These are phyloP conservation scores for Pythium sukuiense DNA, from an alignment of 352 stramenopile genomes.

Conservation along the genomic window DNA sequence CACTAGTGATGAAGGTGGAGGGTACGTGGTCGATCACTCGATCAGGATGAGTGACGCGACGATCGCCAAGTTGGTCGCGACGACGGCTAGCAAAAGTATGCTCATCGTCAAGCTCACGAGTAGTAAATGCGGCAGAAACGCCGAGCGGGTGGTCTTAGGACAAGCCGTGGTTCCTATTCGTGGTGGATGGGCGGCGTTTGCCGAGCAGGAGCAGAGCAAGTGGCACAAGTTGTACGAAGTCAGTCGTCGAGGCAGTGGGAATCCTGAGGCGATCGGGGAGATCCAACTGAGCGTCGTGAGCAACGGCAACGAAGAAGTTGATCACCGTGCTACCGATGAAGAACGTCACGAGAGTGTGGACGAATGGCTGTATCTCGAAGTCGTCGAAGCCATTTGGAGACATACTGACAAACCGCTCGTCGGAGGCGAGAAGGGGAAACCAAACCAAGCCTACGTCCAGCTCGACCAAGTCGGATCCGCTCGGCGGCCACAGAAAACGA, in stretches of 20 bases:
- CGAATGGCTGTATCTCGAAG: constrained; percentile 15
- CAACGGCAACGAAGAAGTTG: not conserved
- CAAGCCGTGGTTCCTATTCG: constrained; percentile 18
- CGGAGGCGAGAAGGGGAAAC: not conserved
- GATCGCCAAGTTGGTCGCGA: not conserved
- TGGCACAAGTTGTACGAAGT: constrained; percentile 26
- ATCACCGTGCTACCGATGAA: not conserved
- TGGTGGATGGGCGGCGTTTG: constrained; percentile 16
- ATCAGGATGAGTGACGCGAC: not conserved
- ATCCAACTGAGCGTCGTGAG: constrained; percentile 21
- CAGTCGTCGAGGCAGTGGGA: not conserved
- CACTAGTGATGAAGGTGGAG: not conserved
- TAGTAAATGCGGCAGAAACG: not conserved
- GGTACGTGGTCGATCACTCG: constrained; percentile 12
- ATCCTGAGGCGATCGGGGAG: constrained; percentile 17
- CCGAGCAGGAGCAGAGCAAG: constrained; percentile 4
- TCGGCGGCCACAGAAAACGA: constrained; percentile 8
- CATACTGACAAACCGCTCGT: not conserved
- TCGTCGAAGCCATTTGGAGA: constrained; percentile 7
- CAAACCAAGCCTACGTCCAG: constrained; percentile 8
- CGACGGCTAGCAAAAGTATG: not conserved
- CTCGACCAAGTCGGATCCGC: not conserved
- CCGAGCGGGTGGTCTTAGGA: not conserved
- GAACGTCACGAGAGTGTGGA: not conserved
- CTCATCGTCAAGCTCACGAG: constrained; percentile 11